Evolutionary conservation across 2,329 filamentous ascomycete species (phyloP).

Genomic region (Grosmannia huntii): DNA sequence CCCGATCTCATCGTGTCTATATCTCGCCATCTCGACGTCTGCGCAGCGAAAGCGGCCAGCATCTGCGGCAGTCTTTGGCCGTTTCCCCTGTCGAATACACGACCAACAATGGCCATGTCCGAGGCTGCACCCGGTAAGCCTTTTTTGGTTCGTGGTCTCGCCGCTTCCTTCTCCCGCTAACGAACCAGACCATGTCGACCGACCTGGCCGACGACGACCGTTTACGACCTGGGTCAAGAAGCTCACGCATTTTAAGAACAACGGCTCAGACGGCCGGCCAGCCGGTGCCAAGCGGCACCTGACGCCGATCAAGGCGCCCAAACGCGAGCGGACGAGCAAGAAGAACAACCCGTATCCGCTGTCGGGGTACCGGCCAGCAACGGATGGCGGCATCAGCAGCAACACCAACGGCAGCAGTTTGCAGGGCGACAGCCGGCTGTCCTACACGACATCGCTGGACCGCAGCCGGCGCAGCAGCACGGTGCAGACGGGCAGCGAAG

Average conservation of each 20-base stretch:
- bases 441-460: conserved; percentile 45
- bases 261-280: conserved; percentile 42
- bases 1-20: too few relatives aligned
- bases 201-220: conserved; percentile 59
- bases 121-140: too few relatives aligned
- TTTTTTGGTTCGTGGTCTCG: too few relatives aligned
- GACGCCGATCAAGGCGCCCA: conserved; percentile 29
- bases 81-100: too few relatives aligned
- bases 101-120: too few relatives aligned
- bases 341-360: conserved; percentile 91
- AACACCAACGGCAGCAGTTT: neutral
- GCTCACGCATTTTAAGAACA: conserved; percentile 67
- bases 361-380: conserved; percentile 39
- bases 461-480: conserved; percentile 41
- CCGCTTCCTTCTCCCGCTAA: too few relatives aligned
- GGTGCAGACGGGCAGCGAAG: conserved; percentile 40
- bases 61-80: too few relatives aligned
- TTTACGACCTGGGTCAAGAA: conserved; percentile 94
- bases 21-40: too few relatives aligned
- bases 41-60: too few relatives aligned
- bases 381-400: neutral
- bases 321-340: conserved; percentile 51
- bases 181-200: conserved; percentile 47
- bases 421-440: conserved; percentile 32
- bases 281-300: conserved; percentile 28